A percentile compares a stretch with the other conserved stretches of the same genome.
Conservation (phyloP, 768 basidiomycete genomes). For the Fomitopsis pulvina region DNA sequence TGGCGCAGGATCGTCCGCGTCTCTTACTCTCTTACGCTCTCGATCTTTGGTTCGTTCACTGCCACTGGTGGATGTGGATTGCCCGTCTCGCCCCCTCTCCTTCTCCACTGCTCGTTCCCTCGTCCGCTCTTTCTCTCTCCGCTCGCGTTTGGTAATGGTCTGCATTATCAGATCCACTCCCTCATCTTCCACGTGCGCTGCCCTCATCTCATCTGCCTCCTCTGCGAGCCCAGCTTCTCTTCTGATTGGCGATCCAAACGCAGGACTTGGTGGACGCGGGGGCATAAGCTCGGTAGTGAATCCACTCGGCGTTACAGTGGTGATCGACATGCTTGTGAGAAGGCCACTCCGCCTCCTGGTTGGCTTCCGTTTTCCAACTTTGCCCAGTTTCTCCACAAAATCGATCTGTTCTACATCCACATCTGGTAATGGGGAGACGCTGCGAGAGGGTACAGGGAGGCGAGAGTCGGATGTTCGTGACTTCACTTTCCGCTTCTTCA, state of each 20-base stretch:
- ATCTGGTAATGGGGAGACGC: conserved; percentile 30
- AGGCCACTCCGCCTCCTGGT: conserved; percentile 47
- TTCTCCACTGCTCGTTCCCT: conserved; percentile 18
- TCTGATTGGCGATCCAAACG: conserved; percentile 56
- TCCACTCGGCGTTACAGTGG: conserved; percentile 19
- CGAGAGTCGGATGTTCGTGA: conserved; percentile 43
- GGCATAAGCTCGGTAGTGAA: conserved; percentile 31
- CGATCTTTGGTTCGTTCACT: conserved; percentile 25
- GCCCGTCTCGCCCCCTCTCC: conserved; percentile 14
- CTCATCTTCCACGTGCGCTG: conserved; percentile 27
- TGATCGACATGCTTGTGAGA: conserved; percentile 34
- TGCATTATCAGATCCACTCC: conserved; percentile 32
- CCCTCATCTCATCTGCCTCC: conserved; percentile 48
- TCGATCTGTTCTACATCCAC: conserved; percentile 20
- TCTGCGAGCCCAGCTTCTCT: conserved; percentile 50
- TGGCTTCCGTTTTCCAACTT: conserved; percentile 28
- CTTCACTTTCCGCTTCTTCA: conserved; percentile 37
- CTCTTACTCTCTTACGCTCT: conserved; percentile 33
- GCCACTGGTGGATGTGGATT: conserved; percentile 8
- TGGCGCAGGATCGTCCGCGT: conserved; percentile 27
- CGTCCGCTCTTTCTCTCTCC: conserved; percentile 34
- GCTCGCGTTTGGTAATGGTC: conserved; percentile 39
- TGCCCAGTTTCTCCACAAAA: conserved; percentile 26
- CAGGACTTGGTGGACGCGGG: conserved; percentile 59
- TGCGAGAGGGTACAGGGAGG: conserved; percentile 40